A percentile compares a stretch with the other conserved stretches of the same genome.
Conservation (phyloP, 2,329 filamentous ascomycete species). For the Aspergillus tamarii region DNA sequence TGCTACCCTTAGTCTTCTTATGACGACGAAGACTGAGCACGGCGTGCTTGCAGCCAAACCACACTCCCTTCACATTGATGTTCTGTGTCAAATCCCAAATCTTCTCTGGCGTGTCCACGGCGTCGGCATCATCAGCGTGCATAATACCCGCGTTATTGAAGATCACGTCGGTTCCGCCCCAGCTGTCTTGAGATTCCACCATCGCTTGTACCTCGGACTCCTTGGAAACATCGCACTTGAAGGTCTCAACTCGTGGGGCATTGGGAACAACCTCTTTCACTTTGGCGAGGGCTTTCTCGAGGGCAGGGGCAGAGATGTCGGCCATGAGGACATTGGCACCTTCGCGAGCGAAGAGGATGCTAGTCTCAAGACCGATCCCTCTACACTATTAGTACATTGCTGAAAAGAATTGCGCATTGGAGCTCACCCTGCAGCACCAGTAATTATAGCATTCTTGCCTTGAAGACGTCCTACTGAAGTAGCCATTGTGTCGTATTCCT, state of each 20-base stretch:
- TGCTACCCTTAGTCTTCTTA: conserved; percentile 75
- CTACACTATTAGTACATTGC: conserved; percentile 38
- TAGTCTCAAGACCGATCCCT: conserved; percentile 90
- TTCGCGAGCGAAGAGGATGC: conserved; percentile 85
- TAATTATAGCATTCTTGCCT: conserved; percentile 27
- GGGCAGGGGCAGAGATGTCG: conserved; percentile 78
- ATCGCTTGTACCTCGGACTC: conserved; percentile 76
- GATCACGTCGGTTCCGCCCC: conserved; percentile 87
- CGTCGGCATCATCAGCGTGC: conserved; percentile 80
- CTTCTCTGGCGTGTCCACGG: conserved; percentile 80
- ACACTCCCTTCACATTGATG: conserved; percentile 98
- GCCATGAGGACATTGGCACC: conserved; percentile 83
- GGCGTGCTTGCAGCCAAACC: conserved; percentile 92
- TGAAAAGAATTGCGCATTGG: neutral
- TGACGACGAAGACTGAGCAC: conserved; percentile 78
- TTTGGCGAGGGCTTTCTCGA: conserved; percentile 76
- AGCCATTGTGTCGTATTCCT: neutral
- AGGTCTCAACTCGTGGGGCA: conserved; percentile 28
- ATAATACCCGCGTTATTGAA: conserved; percentile 99
- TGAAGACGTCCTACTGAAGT: neutral
- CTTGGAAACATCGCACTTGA: conserved; percentile 73
- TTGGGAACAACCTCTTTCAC: conserved; percentile 70
- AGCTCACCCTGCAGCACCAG: conserved; percentile 24
- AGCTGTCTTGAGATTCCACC: conserved; percentile 74
- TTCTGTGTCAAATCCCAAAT: conserved; percentile 94